These are phyloP conservation scores for Chondrus crispus DNA, from an alignment of 23 red algal genomes.

Conservation along the genomic window DNA sequence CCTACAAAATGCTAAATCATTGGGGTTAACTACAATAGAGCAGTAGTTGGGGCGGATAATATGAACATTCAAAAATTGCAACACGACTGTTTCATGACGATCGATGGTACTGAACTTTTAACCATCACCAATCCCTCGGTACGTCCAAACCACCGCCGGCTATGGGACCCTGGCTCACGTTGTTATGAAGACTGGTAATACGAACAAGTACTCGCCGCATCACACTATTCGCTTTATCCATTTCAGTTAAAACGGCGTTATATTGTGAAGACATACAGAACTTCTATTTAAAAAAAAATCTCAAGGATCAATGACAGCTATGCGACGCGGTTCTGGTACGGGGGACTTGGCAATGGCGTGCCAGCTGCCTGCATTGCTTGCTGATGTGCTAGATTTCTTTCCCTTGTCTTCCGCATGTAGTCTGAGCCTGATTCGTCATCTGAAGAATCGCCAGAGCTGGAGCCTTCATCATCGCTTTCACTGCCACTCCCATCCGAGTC, in stretches of 20 bases:
- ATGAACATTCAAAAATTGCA: too few species aligned
- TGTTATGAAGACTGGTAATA: not conserved
- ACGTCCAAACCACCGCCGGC: not conserved
- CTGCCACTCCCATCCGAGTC: conserved; percentile 43
- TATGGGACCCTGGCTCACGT: not conserved
- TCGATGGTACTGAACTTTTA: too few species aligned
- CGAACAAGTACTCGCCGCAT: not conserved
- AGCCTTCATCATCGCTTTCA: conserved; percentile 15
- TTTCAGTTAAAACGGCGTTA: not conserved
- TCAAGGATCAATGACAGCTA: not conserved
- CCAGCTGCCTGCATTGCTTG: conserved; percentile 61
- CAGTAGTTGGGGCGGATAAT: too few species aligned
- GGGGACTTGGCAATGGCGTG: conserved; percentile 46
- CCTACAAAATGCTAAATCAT: too few species aligned
- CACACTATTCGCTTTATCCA: not conserved
- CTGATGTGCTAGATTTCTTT: conserved; percentile 59
- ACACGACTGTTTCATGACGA: too few species aligned
- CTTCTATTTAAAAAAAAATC: not conserved
- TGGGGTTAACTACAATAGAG: too few species aligned
- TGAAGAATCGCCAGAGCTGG: conserved; percentile 30
- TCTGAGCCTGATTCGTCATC: conserved; percentile 43
- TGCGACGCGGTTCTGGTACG: conserved; percentile 20
- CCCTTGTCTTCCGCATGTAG: conserved; percentile 31
- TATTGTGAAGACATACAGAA: not conserved
- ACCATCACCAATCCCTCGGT: too few species aligned